These are phyloP conservation scores for Acer yangbiense DNA, from an alignment of 345 rosid species.

Conservation along the genomic window DNA sequence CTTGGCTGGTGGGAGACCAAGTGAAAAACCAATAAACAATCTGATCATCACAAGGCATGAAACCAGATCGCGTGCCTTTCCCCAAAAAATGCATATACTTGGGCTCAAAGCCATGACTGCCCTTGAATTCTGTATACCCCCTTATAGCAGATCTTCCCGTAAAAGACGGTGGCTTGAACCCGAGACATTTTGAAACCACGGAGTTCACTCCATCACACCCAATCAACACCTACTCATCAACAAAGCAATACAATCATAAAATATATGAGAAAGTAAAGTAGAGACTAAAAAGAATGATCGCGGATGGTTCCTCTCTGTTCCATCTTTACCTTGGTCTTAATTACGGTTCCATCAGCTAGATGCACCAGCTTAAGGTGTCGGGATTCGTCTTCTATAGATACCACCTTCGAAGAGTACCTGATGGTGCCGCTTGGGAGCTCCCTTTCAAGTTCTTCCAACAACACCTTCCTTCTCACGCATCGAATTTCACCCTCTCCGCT, in stretches of 20 bases:
- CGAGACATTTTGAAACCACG: constrained; percentile 62
- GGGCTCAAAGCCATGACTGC: constrained; percentile 37
- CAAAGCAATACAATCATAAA: neutral
- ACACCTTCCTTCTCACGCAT: constrained; percentile 51
- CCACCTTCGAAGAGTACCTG: constrained; percentile 66
- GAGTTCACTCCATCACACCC: constrained; percentile 84
- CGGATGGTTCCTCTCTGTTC: neutral
- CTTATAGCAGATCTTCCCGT: constrained; percentile 45
- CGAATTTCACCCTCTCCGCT: constrained; percentile 52
- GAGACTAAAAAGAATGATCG: neutral
- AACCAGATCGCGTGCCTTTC: constrained; percentile 40
- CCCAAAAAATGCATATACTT: constrained; percentile 28
- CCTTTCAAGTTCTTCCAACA: constrained; percentile 54
- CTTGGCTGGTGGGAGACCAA: constrained; percentile 27
- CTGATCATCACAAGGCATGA: constrained; percentile 38
- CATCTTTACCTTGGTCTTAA: constrained; percentile 58
- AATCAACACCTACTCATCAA: constrained; percentile 46
- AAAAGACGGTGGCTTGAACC: constrained; percentile 46
- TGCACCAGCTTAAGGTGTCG: constrained; percentile 51
- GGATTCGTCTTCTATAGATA: constrained; percentile 59
- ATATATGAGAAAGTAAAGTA: neutral
- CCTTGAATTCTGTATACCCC: constrained; percentile 43
- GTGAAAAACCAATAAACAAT: constrained; percentile 38
- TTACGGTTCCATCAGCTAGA: constrained; percentile 58
- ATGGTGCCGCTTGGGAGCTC: constrained; percentile 68